Evolutionary conservation across 2,329 filamentous ascomycete genomes (phyloP), one percentile per base, ranked within the genome.

Genomic region (Pestalotiopsis fici): DNA sequence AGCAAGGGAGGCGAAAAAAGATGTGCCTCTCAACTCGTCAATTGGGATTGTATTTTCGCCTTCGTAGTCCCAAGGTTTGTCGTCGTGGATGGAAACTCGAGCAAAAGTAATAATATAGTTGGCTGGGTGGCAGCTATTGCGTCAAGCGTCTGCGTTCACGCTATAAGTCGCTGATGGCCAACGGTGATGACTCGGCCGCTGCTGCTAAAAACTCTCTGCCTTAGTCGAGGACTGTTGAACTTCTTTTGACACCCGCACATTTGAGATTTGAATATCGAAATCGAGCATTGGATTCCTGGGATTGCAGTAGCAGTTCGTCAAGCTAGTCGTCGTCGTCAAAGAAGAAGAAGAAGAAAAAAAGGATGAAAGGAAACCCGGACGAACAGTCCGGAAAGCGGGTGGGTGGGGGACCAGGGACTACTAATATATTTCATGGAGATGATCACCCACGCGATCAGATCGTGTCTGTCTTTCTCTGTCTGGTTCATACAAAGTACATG

Each of bases 131-230:
- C 47, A 54, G 70, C 61, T 50, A 67, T 59, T 61, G 65, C 64
- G 54, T 56, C 64, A 67, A 69, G 68, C 67, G 61, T 62, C 59
- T 59, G 65, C 63, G 25, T 62, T 65, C 47, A 69, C 54, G 21
- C 55, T 66, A 66, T 68, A 68, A 72, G 62, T 68, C 68, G 68
- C 67, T 55, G 47, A 65, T 18, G 64, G 66, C 68, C 69, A 70
- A 69, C 70, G 71, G 70, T 70, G 63, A 71, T 43, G 65, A 66
- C 61, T 69, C 62, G 66, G 68, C 65, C 43, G 61, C 43, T 37
- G 39, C 61, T 64, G 63, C 54, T 66, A 66, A 65, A 67, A 65
- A 65, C 50, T 54, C 60, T 72, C 59, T 71, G 65, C 69, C 69
- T 68, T 69, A 59, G 64, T 64, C 31, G 43, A 23, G 57, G 39